phyloP scores from a whole-genome alignment of 306 rosid species.

The Malus orientalis region DNA sequence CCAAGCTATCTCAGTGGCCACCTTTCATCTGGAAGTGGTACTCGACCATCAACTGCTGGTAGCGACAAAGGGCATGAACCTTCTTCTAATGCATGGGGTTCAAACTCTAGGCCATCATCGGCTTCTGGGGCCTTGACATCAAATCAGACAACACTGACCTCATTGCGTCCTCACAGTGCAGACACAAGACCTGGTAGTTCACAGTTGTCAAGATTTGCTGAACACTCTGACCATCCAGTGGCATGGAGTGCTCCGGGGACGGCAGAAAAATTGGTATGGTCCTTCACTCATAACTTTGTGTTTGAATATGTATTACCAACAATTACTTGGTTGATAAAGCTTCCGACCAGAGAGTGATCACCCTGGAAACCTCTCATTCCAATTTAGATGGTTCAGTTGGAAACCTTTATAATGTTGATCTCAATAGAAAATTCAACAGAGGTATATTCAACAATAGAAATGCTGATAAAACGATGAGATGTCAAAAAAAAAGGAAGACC shows the following conservation, averaged over 20 bases:
- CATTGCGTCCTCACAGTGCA: constrained; percentile 94
- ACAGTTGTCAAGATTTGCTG: constrained; percentile 93
- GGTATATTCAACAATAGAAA: neutral
- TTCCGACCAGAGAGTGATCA: neutral
- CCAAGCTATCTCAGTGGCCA: constrained; percentile 76
- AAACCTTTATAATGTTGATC: neutral
- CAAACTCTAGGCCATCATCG: constrained; percentile 90
- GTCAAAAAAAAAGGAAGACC: neutral
- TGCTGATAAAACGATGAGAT: neutral
- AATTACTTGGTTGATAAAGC: too few species aligned
- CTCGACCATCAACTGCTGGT: constrained; percentile 88
- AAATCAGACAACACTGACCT: constrained; percentile 53
- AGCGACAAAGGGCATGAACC: constrained; percentile 76
- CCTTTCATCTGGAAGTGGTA: constrained; percentile 90
- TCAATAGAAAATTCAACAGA: neutral
- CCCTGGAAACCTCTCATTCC: neutral
- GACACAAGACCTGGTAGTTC: constrained; percentile 97
- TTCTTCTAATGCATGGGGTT: constrained; percentile 55
- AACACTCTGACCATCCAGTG: constrained; percentile 59
- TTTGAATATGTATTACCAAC: neutral
- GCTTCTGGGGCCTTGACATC: constrained; percentile 78
- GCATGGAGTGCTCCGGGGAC: constrained; percentile 77
- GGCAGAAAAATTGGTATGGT: constrained; percentile 69
- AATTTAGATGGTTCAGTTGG: neutral
- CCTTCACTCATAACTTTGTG: constrained; percentile 1